Conservation (phyloP, 495 filamentous ascomycete species). For the Antarctomyces pellizariae region DNA sequence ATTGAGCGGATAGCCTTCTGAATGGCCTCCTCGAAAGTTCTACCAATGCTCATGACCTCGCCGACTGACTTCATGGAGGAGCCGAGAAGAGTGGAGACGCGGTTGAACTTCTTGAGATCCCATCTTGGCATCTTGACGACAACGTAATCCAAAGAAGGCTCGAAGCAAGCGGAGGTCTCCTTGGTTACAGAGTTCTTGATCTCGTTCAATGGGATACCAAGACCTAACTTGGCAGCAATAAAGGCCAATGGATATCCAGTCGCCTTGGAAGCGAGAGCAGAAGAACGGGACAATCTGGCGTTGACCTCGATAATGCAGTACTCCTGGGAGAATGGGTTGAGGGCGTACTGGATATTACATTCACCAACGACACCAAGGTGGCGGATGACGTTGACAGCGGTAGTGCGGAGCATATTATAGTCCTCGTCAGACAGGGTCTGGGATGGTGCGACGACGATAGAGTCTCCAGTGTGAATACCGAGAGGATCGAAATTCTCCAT, state of each 20-base stretch:
- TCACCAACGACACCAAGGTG: constrained; percentile 94
- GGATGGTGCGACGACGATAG: constrained; percentile 91
- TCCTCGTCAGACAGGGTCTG: constrained; percentile 95
- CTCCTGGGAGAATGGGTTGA: constrained; percentile 90
- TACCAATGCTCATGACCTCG: constrained; percentile 94
- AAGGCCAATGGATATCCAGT: constrained; percentile 93
- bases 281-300: constrained; percentile 83
- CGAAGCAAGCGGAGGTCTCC: constrained; percentile 91
- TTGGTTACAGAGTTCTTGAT: constrained; percentile 93
- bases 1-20: constrained; percentile 93
- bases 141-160: constrained; percentile 96
- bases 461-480: constrained; percentile 95
- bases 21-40: constrained; percentile 94
- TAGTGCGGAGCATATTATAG: constrained; percentile 97
- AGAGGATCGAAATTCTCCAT: constrained; percentile 99
- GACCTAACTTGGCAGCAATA: constrained; percentile 84
- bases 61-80: constrained; percentile 99
- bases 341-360: constrained; percentile 96
- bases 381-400: constrained; percentile 95
- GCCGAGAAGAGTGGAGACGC: constrained; percentile 80
- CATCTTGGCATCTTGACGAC: constrained; percentile 97
- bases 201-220: constrained; percentile 88
- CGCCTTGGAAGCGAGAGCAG: constrained; percentile 85
- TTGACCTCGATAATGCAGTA: constrained; percentile 99
- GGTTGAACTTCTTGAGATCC: constrained; percentile 97